These are phyloP conservation scores for Luffa acutangula DNA, from an alignment of 306 rosid genomes.

Conservation along the genomic window DNA sequence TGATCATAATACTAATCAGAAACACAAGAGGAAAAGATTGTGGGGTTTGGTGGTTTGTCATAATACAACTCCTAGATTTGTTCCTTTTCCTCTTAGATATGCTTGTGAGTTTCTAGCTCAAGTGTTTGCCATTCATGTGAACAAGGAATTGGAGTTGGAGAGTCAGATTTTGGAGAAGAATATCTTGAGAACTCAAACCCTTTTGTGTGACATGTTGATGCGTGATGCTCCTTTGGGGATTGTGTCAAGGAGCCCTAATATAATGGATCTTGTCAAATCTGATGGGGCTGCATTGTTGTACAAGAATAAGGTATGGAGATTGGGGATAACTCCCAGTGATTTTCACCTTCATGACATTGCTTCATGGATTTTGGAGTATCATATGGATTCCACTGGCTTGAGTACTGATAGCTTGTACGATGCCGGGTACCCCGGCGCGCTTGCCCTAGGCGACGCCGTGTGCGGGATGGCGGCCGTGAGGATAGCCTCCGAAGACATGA, in stretches of 20 bases:
- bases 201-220: background rate
- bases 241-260: background rate
- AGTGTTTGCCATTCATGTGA: conserved; percentile 14
- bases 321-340: conserved; percentile 65
- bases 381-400: conserved; percentile 53
- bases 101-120: conserved; percentile 58
- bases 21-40: conserved; percentile 26
- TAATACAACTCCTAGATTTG: conserved; percentile 45
- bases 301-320: conserved; percentile 39
- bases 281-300: conserved; percentile 25
- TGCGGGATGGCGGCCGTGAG: conserved; percentile 67
- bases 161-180: conserved; percentile 1
- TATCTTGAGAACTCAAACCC: background rate
- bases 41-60: conserved; percentile 89
- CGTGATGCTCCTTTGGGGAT: background rate
- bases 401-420: conserved; percentile 67
- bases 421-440: conserved; percentile 67
- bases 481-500: conserved; percentile 38
- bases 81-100: conserved; percentile 68
- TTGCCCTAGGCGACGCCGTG: conserved; percentile 43
- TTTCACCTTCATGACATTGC: conserved; percentile 52
- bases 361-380: conserved; percentile 45
- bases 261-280: conserved; percentile 1
- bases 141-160: conserved; percentile 1
- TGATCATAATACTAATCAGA: background rate